Evolutionary conservation across 352 stramenopile genomes (phyloP), one percentile per base, ranked within the genome.

Genomic region (Peronospora belbahrii): DNA sequence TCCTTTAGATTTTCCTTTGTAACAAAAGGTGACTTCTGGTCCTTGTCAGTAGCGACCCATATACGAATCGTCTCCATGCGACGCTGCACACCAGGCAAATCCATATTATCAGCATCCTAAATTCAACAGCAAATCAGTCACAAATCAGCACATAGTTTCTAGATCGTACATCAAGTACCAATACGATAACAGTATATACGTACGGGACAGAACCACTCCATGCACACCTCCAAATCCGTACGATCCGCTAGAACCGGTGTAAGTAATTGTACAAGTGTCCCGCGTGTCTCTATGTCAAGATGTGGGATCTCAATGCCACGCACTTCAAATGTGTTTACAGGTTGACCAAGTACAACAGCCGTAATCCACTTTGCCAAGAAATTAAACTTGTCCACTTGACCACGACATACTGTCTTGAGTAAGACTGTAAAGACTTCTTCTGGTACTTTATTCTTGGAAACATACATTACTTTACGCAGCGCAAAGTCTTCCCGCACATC

Each of bases 301-400:
- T 89, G 67, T 33, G 83, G 83, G 42, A 94, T 88, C 61, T 88
- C 77, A 42, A 94, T 94, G 23, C 83, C 83, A 24, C 83, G 80
- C 48, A 89, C 83, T 27, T 77, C 64, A 4, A 92, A 62, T 43
- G 76, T 69, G 31, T 71, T 54, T 7, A 89, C 66, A 13, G 79
- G 73, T 22, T 86, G 64, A 23, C 62, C 74, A 2, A 88, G 60
- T 48, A 94, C 83, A 20, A 94, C 75, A 11, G 59, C 59, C 48
- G 72, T 84, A 59, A 94, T 91, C 83, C 83, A 94, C 20, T 74
- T 89, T 40, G 80, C 78, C 19, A 92, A 50, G 44, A 90, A 91
- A 50, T 94, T 90, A 42, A 94, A 94, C 62, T 91, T 91, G 62
- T 94, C 80, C 17, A 92, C 68, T 48, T 90, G 80, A 22, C 83